Evolutionary conservation across 805 yeast species (phyloP).

Genomic region (Ogataea trehaloabstinens): DNA sequence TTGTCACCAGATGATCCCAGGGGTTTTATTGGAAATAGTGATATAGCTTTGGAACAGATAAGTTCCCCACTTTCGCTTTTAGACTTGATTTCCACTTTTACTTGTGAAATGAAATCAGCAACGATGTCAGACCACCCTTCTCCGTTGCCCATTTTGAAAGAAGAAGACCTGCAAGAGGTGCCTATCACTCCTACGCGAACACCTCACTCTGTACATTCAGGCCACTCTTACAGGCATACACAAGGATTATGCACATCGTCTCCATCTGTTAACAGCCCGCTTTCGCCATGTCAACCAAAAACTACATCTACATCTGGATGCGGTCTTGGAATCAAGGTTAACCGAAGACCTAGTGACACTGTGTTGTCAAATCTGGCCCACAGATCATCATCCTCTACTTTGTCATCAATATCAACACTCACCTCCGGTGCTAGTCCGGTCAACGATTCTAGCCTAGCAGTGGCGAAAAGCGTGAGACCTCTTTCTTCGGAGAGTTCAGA

Average conservation of each 20-base stretch:
- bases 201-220: conserved; percentile 4
- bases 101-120: too few species aligned
- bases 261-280: conserved; percentile 2
- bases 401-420: conserved; percentile 9
- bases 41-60: too few species aligned
- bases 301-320: conserved; percentile 1
- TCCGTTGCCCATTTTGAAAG: conserved; percentile 17
- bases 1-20: too few species aligned
- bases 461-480: conserved; percentile 9
- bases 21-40: too few species aligned
- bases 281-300: not conserved
- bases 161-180: conserved; percentile 20
- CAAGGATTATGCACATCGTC: not conserved
- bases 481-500: conserved; percentile 22
- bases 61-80: too few species aligned
- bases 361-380: conserved; percentile 12
- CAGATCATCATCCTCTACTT: conserved; percentile 9
- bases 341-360: conserved; percentile 29
- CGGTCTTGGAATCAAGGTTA: conserved; percentile 25
- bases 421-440: conserved; percentile 3
- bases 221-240: not conserved
- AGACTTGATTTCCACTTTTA: too few species aligned
- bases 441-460: not conserved
- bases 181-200: conserved; percentile 16
- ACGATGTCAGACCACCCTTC: conserved; percentile 1